Evolutionary conservation across 306 rosid genomes (phyloP).

Genomic region (Lablab purpureus): DNA sequence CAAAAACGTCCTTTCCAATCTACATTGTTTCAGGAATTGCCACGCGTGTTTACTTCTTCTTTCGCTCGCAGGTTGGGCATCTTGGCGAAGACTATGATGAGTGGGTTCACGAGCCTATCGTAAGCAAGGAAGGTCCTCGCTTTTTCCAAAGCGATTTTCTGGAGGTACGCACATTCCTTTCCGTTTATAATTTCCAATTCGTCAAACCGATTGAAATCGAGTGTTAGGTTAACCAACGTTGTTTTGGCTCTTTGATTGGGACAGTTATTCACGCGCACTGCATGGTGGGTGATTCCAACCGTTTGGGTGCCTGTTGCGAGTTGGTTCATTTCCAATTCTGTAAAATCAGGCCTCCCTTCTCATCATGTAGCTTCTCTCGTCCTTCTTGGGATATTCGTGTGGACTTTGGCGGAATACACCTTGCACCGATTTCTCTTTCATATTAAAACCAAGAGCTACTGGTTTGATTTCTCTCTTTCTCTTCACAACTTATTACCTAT

Average conservation of each 20-base stretch:
- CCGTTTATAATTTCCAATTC: no score
- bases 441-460: conserved; percentile 74
- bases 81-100: conserved; percentile 92
- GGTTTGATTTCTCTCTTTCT: conserved; percentile 50
- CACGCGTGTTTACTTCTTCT: background rate
- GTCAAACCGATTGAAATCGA: background rate
- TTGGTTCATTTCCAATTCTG: conserved; percentile 61
- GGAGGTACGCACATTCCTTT: conserved; percentile 60
- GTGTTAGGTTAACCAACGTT: background rate
- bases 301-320: conserved; percentile 87
- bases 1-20: background rate
- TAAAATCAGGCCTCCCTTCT: conserved; percentile 55
- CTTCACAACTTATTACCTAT: background rate
- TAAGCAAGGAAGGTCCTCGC: conserved; percentile 85
- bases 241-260: conserved; percentile 32
- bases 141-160: conserved; percentile 68
- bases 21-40: background rate
- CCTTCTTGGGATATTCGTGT: conserved; percentile 62
- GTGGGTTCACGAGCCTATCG: conserved; percentile 93
- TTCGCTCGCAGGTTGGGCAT: conserved; percentile 76
- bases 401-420: conserved; percentile 87
- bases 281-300: conserved; percentile 89
- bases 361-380: conserved; percentile 52
- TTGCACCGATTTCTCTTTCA: conserved; percentile 95
- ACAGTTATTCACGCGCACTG: conserved; percentile 82